Evolutionary conservation across 1,284 basidiomycete genomes (phyloP).

Genomic region (Termitomyces sp.): DNA sequence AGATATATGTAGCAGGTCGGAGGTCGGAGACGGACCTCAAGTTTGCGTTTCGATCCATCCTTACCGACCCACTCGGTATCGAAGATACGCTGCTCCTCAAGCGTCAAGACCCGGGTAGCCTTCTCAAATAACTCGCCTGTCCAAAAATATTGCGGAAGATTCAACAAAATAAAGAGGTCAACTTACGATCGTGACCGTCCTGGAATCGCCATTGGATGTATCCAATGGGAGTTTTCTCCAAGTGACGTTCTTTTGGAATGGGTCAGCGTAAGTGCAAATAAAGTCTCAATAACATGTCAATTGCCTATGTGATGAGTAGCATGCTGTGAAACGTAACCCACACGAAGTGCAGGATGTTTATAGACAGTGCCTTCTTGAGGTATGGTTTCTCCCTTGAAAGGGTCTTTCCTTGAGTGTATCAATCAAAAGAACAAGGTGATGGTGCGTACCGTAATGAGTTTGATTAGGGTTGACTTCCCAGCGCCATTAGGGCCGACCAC

Average conservation of each 20-base stretch:
- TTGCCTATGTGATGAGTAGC: conserved; percentile 91
- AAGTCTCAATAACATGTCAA: conserved; percentile 3
- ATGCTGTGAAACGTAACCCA: conserved; percentile 98
- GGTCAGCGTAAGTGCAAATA: not conserved
- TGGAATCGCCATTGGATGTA: conserved; percentile 99
- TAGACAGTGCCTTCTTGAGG: conserved; percentile 93
- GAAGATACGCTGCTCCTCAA: conserved; percentile 79
- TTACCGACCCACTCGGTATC: conserved; percentile 90
- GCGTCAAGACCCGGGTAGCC: conserved; percentile 84
- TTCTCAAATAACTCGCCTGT: conserved; percentile 88
- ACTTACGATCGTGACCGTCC: conserved; percentile 93
- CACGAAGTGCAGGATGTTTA: conserved; percentile 93
- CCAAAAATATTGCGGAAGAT: not conserved
- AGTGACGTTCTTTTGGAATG: conserved; percentile 67
- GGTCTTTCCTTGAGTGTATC: conserved; percentile 13
- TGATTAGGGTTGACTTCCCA: conserved; percentile 96
- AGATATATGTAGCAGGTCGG: not conserved
- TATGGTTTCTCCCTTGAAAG: conserved; percentile 77
- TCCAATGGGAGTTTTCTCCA: conserved; percentile 92
- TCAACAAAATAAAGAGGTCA: not conserved
- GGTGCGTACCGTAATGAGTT: conserved; percentile 74
- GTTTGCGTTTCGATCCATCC: conserved; percentile 87
- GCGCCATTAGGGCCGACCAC: conserved; percentile 91
- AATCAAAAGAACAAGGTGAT: not conserved
- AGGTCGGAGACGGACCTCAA: conserved; percentile 57